phyloP scores from a whole-genome alignment of 768 basidiomycete genomes.

The Lactifluus subvellereus region DNA sequence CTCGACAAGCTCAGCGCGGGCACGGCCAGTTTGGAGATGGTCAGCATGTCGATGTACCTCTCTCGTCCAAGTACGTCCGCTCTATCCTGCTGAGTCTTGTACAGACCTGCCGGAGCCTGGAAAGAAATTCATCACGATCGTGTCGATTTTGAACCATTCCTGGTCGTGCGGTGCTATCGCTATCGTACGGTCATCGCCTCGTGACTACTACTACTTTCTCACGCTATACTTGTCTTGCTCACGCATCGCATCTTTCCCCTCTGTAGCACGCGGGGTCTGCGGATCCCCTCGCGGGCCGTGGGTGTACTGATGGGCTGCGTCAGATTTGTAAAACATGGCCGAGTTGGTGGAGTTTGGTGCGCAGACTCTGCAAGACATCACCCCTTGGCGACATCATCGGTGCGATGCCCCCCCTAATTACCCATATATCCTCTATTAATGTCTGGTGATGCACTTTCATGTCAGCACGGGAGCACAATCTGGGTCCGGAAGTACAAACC shows the following conservation, averaged over 20 bases:
- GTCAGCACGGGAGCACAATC: conserved; percentile 30
- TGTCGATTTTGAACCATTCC: conserved; percentile 37
- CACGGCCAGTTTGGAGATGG: conserved; percentile 32
- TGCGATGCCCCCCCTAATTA: background rate
- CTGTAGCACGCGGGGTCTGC: conserved; percentile 30
- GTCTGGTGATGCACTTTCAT: background rate
- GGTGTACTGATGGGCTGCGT: background rate
- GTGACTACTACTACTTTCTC: background rate
- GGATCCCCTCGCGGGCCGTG: conserved; percentile 23
- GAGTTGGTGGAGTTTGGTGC: conserved; percentile 31
- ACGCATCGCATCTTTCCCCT: background rate
- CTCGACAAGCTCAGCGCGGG: conserved; percentile 31
- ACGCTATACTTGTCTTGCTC: background rate
- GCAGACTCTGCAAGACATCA: conserved; percentile 25
- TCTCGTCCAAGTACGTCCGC: conserved; percentile 27
- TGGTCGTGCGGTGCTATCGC: conserved; percentile 48
- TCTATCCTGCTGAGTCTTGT: background rate
- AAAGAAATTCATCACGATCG: conserved; percentile 40
- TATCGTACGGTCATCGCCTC: conserved; percentile 36
- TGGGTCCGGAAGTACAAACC: conserved; percentile 29
- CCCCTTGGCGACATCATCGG: conserved; percentile 29
- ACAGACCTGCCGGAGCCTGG: conserved; percentile 35
- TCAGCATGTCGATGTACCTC: conserved; percentile 29
- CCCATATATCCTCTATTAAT: background rate
- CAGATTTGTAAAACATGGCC: conserved; percentile 30